Evolutionary conservation across 1,284 basidiomycete genomes (phyloP).

Genomic region (Boletus smithii): DNA sequence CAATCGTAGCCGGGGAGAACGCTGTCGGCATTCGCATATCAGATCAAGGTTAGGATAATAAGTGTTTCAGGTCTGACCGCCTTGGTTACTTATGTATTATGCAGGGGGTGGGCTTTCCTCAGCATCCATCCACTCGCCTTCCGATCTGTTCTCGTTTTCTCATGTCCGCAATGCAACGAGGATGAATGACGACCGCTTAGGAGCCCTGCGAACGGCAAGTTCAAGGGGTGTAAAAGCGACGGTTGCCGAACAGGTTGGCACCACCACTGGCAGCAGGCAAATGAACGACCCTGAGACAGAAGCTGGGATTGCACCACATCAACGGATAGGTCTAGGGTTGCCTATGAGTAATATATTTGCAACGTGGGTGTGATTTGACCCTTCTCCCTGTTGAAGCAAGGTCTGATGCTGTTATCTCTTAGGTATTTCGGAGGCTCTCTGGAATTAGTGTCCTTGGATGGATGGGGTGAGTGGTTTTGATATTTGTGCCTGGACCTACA

Average conservation of each 20-base stretch:
- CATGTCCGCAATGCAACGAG: conserved; percentile 71
- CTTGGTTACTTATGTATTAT: neutral
- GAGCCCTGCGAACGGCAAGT: conserved; percentile 65
- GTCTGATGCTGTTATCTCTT: conserved; percentile 7
- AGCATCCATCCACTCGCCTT: conserved; percentile 53
- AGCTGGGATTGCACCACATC: conserved; percentile 51
- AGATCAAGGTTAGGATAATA: conserved; percentile 61
- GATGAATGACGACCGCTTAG: conserved; percentile 63
- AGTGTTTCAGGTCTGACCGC: neutral
- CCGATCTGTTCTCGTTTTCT: conserved; percentile 81
- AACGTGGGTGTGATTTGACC: conserved; percentile 45
- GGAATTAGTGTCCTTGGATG: conserved; percentile 78
- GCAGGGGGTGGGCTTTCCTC: conserved; percentile 67
- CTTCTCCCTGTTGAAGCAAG: neutral
- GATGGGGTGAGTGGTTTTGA: conserved; percentile 58
- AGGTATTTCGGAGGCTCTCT: conserved; percentile 82
- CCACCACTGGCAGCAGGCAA: too few relatives aligned
- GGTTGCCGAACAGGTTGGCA: conserved; percentile 66
- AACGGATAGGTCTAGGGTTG: conserved; percentile 72
- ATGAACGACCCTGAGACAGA: conserved; percentile 40
- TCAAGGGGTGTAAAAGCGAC: conserved; percentile 70
- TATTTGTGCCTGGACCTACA: neutral
- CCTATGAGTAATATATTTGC: conserved; percentile 86
- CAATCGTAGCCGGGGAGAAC: conserved; percentile 69
- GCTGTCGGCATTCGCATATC: conserved; percentile 79